Base-by-base conservation (phyloP, 805 yeast species). In the Ogataea siamensis region DNA sequence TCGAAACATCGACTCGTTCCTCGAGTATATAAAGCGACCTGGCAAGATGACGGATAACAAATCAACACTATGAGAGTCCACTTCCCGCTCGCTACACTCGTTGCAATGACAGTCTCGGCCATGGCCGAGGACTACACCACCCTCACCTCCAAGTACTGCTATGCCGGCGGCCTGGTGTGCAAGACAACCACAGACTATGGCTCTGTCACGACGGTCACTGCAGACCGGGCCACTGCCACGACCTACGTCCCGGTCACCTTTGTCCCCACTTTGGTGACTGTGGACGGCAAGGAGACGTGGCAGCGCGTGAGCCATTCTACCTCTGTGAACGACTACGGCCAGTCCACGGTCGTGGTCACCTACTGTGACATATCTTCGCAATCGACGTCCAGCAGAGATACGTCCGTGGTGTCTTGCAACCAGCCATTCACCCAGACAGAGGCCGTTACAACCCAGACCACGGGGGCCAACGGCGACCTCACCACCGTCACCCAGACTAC, bases 281-380 rank as follows among this genome's bases (percentile, higher is more conserved):
- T 36, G 3, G 45, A 33, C 15, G 57, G 56, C 10, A 28, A 34
- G 2, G 24, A 38, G 7, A 32, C 42, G 11, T 55, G 57, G 56
- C 42, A 46, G 29, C 39, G 47, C 31, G 42, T 48, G 12, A 50
- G 54, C 25, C 41, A 43, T 15, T 33, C 45, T 5, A 36, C 46
- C 8, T 39, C 46, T 3, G 45, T 42, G 34, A 32, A 47, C 24
- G 46, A 42, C n/a, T 43, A 45, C 22, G 58, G 57, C 9, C 36
- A 37, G 12, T 24, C 42, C 2, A 39, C 46, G 2, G 45, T 42
- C 4, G 39, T 50, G 20, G 46, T 53, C 9, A 55, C 60, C 16
- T 52, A 49, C 18, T 55, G 60, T 38, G 54, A 42, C 21, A 46
- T 54, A 22, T 42, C 46, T 5, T 30, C 42, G 17, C 28, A 46